Percentiles rank a stretch among this genome's conserved stretches.
phyloP scores from a whole-genome alignment of 495 filamentous ascomycete species.

The Evernia prunastri region DNA sequence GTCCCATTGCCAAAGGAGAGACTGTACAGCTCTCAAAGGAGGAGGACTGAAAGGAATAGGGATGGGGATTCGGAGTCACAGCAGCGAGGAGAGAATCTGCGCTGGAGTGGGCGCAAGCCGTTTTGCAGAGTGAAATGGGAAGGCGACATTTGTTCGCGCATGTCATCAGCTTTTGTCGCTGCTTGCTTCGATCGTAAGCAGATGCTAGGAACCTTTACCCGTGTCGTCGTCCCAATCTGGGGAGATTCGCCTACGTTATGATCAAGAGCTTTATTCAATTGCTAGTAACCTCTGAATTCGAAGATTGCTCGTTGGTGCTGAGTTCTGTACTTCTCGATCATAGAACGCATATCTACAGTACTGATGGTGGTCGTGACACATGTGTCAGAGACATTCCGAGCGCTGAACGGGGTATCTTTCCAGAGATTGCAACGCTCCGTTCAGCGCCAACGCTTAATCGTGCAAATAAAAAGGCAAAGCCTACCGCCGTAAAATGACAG shows the following conservation, averaged over 20 bases:
- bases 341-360: background rate
- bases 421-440: conserved; percentile 7
- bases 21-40: conserved; percentile 1
- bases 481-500: background rate
- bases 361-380: background rate
- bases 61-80: too few species aligned
- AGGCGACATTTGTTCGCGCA: too few species aligned
- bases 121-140: background rate
- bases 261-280: background rate
- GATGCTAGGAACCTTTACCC: background rate
- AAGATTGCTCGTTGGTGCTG: background rate
- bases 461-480: conserved; percentile 5
- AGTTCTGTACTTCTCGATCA: background rate
- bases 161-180: background rate
- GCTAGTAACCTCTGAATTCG: background rate
- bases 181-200: background rate
- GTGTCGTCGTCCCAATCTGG: too few species aligned
- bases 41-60: too few species aligned
- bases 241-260: too few species aligned
- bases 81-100: background rate
- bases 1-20: conserved; percentile 1
- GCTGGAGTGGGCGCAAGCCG: background rate
- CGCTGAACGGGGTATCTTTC: conserved; percentile 6
- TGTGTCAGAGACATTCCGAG: background rate
- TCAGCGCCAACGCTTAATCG: conserved; percentile 14